These are phyloP conservation scores for Ceratocystis destructans DNA, from an alignment of 2,329 filamentous ascomycete genomes.

Conservation along the genomic window DNA sequence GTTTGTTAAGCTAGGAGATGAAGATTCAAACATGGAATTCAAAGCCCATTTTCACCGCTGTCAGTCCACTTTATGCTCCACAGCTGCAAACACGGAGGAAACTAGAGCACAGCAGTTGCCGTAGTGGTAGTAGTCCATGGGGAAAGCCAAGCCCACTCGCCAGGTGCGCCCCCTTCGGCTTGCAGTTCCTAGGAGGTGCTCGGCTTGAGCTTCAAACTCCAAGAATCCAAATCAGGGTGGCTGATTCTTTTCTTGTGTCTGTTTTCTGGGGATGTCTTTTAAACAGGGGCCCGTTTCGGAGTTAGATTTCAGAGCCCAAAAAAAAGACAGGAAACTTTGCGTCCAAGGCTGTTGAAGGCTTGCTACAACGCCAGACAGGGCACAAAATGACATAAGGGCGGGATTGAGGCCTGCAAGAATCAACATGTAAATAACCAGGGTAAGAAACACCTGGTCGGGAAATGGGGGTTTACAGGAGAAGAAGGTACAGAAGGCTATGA, in stretches of 20 bases:
- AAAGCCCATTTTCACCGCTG: background rate
- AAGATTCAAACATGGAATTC: background rate
- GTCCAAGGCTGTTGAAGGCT: background rate
- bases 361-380: background rate
- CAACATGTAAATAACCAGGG: background rate
- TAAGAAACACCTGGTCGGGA: background rate
- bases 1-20: background rate
- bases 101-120: background rate
- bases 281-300: constrained; percentile 4
- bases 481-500: background rate
- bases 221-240: background rate
- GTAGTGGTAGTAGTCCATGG: background rate
- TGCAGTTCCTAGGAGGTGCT: background rate
- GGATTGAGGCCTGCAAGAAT: constrained; percentile 4
- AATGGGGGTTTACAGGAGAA: background rate
- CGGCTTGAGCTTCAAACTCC: background rate
- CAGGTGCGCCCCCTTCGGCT: background rate
- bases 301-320: background rate
- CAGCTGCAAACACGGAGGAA: background rate
- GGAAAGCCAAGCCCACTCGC: background rate
- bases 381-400: background rate
- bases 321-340: background rate
- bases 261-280: background rate
- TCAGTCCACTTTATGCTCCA: background rate
- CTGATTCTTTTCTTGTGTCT: background rate